Conservation (phyloP, 2,329 filamentous ascomycete species). For the Diplodia seriata region DNA sequence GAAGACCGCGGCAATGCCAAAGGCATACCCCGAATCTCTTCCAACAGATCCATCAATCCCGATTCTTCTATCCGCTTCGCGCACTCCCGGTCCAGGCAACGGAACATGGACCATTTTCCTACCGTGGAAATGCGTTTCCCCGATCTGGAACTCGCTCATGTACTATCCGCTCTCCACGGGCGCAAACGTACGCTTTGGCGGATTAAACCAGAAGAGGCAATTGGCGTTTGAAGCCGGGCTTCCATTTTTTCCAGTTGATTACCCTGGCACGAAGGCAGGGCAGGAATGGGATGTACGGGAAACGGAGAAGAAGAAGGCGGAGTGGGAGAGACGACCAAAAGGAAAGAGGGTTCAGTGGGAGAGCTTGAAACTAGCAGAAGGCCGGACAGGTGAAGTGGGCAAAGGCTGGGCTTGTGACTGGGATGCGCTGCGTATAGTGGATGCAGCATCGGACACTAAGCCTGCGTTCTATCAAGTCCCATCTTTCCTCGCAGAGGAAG, state of each 20-base stretch:
- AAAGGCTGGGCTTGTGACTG: slow-evolving; percentile 85
- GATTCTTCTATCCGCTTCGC: slow-evolving; percentile 70
- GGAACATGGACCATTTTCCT: slow-evolving; percentile 83
- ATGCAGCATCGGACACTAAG: not conserved
- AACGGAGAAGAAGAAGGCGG: slow-evolving; percentile 62
- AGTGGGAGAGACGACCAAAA: slow-evolving; percentile 81
- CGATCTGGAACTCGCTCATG: slow-evolving; percentile 86
- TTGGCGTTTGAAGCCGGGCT: slow-evolving; percentile 78
- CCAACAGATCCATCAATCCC: slow-evolving; percentile 78
- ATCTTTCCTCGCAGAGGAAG: slow-evolving; percentile 6
- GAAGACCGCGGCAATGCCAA: slow-evolving; percentile 68
- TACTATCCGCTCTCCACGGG: slow-evolving; percentile 81
- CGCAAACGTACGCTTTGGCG: slow-evolving; percentile 81
- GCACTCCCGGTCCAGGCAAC: slow-evolving; percentile 60
- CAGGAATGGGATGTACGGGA: slow-evolving; percentile 77
- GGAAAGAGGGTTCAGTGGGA: slow-evolving; percentile 80
- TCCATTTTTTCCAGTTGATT: slow-evolving; percentile 88
- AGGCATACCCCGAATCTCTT: slow-evolving; percentile 64
- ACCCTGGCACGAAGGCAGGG: slow-evolving; percentile 78
- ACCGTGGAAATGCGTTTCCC: slow-evolving; percentile 87
- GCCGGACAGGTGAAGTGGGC: slow-evolving; percentile 81
- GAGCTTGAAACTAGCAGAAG: slow-evolving; percentile 74
- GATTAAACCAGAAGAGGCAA: slow-evolving; percentile 79
- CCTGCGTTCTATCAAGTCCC: slow-evolving; percentile 16
- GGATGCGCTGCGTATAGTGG: slow-evolving; percentile 52